Evolutionary conservation across 2,329 filamentous ascomycete species (phyloP).

Genomic region (Nothophaeocryptopus gaeumannii): DNA sequence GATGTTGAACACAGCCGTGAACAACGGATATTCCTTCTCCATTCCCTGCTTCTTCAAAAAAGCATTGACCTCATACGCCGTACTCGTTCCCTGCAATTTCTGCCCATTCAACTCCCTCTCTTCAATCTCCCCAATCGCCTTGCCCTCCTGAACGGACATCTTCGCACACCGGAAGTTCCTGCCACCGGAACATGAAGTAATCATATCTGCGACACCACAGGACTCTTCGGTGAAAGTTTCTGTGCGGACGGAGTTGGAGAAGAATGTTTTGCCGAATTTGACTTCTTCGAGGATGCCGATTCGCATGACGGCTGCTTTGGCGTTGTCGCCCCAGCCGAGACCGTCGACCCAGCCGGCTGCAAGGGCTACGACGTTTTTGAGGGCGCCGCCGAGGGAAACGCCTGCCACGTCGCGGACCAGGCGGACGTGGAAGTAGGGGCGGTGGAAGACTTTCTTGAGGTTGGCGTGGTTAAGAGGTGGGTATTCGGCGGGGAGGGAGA

Average conservation of each 20-base stretch:
- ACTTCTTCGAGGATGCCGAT: conserved; percentile 96
- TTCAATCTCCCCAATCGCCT: conserved; percentile 84
- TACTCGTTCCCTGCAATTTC: conserved; percentile 91
- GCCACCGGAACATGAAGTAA: conserved; percentile 88
- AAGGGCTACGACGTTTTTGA: conserved; percentile 96
- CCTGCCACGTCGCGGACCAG: conserved; percentile 94
- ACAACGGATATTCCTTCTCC: conserved; percentile 84
- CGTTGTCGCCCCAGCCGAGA: conserved; percentile 95
- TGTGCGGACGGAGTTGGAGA: conserved; percentile 73
- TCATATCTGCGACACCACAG: conserved; percentile 90
- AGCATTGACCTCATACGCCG: conserved; percentile 83
- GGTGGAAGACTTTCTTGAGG: conserved; percentile 84
- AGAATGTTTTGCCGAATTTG: conserved; percentile 91
- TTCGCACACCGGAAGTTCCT: conserved; percentile 93
- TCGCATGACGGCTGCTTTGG: conserved; percentile 97
- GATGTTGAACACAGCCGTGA: conserved; percentile 83
- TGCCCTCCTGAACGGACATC: conserved; percentile 74
- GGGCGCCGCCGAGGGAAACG: conserved; percentile 86
- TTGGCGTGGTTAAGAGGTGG: conserved; percentile 81
- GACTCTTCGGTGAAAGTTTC: conserved; percentile 96
- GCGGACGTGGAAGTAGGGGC: conserved; percentile 95
- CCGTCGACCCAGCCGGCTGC: conserved; percentile 95
- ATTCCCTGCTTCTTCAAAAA: conserved; percentile 77
- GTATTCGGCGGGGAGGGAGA: conserved; percentile 73
- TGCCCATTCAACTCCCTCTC: conserved; percentile 88